Conservation (phyloP, 805 yeast species). For the Yamadazyma kitorensis region DNA sequence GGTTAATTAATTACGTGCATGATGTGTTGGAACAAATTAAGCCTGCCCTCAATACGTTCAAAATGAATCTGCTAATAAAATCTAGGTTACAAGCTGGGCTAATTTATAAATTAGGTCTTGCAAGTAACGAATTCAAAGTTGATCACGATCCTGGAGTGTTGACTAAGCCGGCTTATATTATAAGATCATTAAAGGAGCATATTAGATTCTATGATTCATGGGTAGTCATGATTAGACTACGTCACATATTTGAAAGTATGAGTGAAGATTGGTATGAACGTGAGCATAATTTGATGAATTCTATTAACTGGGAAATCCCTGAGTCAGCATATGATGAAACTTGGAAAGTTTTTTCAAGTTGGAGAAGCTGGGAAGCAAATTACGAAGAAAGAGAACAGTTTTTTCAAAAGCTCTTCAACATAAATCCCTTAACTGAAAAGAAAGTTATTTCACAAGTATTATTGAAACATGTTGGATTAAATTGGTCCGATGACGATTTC, state of each 20-base stretch:
- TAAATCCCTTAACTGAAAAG: conserved; percentile 7
- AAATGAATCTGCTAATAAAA: conserved; percentile 12
- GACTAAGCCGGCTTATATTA: conserved; percentile 82
- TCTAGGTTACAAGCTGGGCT: conserved; percentile 29
- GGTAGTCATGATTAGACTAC: conserved; percentile 75
- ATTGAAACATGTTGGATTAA: conserved; percentile 3
- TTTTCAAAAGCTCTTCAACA: conserved; percentile 14
- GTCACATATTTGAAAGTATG: conserved; percentile 64
- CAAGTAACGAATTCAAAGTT: conserved; percentile 43
- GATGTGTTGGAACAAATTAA: conserved; percentile 10
- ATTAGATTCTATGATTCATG: conserved; percentile 81
- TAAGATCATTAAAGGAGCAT: conserved; percentile 69
- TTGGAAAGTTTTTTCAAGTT: conserved; percentile 57
- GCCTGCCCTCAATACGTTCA: conserved; percentile 18
- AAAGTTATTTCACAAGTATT: conserved; percentile 7
- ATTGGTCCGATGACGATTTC: conserved; percentile 12
- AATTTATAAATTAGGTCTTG: conserved; percentile 39
- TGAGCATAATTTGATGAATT: conserved; percentile 27
- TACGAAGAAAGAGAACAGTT: conserved; percentile 17
- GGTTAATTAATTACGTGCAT: conserved; percentile 20
- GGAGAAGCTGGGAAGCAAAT: conserved; percentile 93
- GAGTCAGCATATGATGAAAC: conserved; percentile 53
- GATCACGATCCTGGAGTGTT: conserved; percentile 86
- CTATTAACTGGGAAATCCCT: conserved; percentile 44
- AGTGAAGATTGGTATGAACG: conserved; percentile 51